phyloP scores from a whole-genome alignment of 1,284 basidiomycete species.

The Cryptococcus floricola region DNA sequence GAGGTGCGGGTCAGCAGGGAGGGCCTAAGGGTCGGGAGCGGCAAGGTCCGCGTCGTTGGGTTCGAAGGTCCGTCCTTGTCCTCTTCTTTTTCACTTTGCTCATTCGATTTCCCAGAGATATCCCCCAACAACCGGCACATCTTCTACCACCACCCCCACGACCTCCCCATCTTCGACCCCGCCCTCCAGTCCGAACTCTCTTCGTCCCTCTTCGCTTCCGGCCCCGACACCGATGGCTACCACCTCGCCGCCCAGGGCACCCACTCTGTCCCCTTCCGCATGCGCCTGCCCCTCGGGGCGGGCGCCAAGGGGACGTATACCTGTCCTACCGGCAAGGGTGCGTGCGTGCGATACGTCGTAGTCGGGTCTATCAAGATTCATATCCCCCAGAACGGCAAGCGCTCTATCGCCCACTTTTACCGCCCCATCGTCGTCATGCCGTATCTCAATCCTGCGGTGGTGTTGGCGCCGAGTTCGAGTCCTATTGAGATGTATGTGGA shows the following conservation, averaged over 20 bases:
- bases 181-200: constrained; percentile 46
- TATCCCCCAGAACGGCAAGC: constrained; percentile 58
- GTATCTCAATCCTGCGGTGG: constrained; percentile 62
- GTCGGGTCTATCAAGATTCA: constrained; percentile 82
- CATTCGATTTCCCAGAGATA: constrained; percentile 49
- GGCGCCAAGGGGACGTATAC: constrained; percentile 69
- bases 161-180: constrained; percentile 57
- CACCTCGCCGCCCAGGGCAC: constrained; percentile 62
- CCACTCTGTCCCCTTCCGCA: constrained; percentile 72
- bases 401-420: constrained; percentile 89
- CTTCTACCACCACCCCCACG: constrained; percentile 75
- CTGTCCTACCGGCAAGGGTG: constrained; percentile 55
- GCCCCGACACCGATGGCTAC: constrained; percentile 69
- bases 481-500: constrained; percentile 62
- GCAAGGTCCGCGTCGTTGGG: constrained; percentile 79
- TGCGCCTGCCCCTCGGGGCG: constrained; percentile 65
- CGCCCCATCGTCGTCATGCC: constrained; percentile 80
- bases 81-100: not conserved
- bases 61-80: constrained; percentile 61
- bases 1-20: constrained; percentile 67
- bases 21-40: constrained; percentile 65
- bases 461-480: constrained; percentile 61
- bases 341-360: constrained; percentile 73
- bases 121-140: constrained; percentile 65
- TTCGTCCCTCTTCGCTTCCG: constrained; percentile 54